Evolutionary conservation across 2,329 filamentous ascomycete genomes (phyloP).

Genomic region (Pyrenochaeta sp.): DNA sequence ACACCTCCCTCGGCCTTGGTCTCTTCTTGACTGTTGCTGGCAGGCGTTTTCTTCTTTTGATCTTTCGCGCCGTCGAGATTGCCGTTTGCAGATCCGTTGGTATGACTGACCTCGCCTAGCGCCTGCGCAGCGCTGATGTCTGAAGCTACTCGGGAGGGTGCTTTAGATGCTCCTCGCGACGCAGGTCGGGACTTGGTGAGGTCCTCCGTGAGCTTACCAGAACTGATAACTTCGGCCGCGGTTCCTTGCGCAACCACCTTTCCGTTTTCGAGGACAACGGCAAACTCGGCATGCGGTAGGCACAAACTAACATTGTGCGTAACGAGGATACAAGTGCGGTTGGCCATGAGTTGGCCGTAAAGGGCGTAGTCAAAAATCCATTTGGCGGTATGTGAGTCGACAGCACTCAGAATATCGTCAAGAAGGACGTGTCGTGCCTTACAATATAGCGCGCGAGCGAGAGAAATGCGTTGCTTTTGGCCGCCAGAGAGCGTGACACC

Average conservation of each 20-base stretch:
- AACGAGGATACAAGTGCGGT: slow-evolving; percentile 91
- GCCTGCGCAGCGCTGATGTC: slow-evolving; percentile 70
- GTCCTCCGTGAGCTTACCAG: slow-evolving; percentile 90
- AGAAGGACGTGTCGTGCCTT: slow-evolving; percentile 89
- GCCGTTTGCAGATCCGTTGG: slow-evolving; percentile 60
- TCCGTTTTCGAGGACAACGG: slow-evolving; percentile 89
- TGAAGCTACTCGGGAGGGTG: slow-evolving; percentile 81
- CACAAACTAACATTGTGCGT: slow-evolving; percentile 95
- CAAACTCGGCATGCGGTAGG: slow-evolving; percentile 79
- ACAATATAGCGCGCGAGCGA: slow-evolving; percentile 97
- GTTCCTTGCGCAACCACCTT: slow-evolving; percentile 79
- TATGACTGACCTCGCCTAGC: slow-evolving; percentile 45
- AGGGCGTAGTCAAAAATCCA: slow-evolving; percentile 98
- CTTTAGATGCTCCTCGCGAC: slow-evolving; percentile 74
- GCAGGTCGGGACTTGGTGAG: slow-evolving; percentile 76
- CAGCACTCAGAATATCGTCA: slow-evolving; percentile 94
- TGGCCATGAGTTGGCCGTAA: slow-evolving; percentile 84
- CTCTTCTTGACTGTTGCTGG: slow-evolving; percentile 65
- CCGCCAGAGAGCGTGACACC: slow-evolving; percentile 96
- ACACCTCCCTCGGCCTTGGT: slow-evolving; percentile 85
- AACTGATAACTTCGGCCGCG: slow-evolving; percentile 78
- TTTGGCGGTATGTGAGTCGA: slow-evolving; percentile 96
- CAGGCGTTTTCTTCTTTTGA: slow-evolving; percentile 55
- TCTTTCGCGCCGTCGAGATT: slow-evolving; percentile 50
- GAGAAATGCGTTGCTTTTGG: slow-evolving; percentile 95